Conservation (phyloP, 192 early-diverging fungal genomes). For the Backusella parvicylindrica region DNA sequence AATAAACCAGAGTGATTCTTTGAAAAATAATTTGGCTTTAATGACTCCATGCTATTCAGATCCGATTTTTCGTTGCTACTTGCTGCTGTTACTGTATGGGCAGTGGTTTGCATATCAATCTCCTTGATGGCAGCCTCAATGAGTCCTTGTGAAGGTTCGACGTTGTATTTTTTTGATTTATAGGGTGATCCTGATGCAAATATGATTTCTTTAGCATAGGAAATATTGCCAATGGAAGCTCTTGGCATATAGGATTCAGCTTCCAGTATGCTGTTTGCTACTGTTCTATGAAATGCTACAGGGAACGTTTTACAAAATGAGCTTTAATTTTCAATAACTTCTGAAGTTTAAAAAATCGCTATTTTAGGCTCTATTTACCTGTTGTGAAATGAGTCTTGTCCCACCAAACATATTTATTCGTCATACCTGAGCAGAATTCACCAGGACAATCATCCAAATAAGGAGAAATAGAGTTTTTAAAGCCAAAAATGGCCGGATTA, state of each 20-base stretch:
- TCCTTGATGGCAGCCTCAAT: neutral
- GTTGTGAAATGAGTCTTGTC: constrained; percentile 31
- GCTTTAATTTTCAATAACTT: neutral
- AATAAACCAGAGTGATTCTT: neutral
- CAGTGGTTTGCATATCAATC: neutral
- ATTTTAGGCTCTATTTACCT: constrained; percentile 17
- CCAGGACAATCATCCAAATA: constrained; percentile 30
- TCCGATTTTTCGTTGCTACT: neutral
- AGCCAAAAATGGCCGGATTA: constrained; percentile 23
- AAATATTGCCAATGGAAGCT: neutral
- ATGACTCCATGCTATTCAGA: neutral
- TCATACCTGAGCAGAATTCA: constrained; percentile 16
- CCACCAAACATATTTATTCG: constrained; percentile 36
- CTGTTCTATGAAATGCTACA: neutral
- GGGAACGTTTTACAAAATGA: neutral
- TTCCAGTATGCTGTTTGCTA: constrained; percentile 9
- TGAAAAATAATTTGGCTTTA: neutral
- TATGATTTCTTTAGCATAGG: neutral
- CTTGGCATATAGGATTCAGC: constrained; percentile 1
- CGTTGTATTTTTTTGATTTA: neutral
- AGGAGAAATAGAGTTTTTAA: constrained; percentile 16
- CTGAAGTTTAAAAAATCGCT: constrained; percentile 2
- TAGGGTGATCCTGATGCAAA: neutral
- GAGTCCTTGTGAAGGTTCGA: neutral
- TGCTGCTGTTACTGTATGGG: neutral